A percentile compares a stretch with the other conserved stretches of the same genome.
Conservation (phyloP, 768 basidiomycete species). For the Boletus subcaerulescens region DNA sequence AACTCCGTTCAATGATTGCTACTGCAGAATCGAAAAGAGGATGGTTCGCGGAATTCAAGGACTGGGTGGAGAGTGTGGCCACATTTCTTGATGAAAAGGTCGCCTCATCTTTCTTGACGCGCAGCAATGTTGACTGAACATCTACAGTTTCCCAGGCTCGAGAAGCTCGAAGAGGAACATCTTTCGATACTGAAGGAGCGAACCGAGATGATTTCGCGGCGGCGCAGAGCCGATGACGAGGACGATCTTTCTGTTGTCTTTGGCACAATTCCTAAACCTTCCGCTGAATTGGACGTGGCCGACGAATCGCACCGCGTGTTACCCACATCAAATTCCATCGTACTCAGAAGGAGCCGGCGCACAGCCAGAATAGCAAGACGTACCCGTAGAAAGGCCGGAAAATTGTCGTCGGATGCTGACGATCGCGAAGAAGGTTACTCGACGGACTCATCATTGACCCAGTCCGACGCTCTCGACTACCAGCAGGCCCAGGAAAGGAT, state of each 20-base stretch:
- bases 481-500: slow-evolving; percentile 56
- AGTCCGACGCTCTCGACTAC: slow-evolving; percentile 70
- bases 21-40: slow-evolving; percentile 74
- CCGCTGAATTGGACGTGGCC: slow-evolving; percentile 39
- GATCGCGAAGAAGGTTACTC: slow-evolving; percentile 75
- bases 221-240: slow-evolving; percentile 73
- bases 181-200: slow-evolving; percentile 73
- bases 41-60: slow-evolving; percentile 76
- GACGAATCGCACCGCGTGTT: slow-evolving; percentile 63
- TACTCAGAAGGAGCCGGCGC: slow-evolving; percentile 52
- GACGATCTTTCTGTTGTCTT: slow-evolving; percentile 76
- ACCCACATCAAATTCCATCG: slow-evolving; percentile 44
- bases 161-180: slow-evolving; percentile 75
- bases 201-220: slow-evolving; percentile 58
- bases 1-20: slow-evolving; percentile 72
- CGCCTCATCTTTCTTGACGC: slow-evolving; percentile 3
- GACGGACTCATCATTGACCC: slow-evolving; percentile 73
- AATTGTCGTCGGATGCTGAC: slow-evolving; percentile 25
- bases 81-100: slow-evolving; percentile 91
- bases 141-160: slow-evolving; percentile 69
- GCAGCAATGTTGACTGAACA: neutral
- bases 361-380: slow-evolving; percentile 59
- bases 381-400: slow-evolving; percentile 37
- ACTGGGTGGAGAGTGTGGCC: slow-evolving; percentile 80
- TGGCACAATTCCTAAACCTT: slow-evolving; percentile 45